Conservation (phyloP, 805 yeast species). For the Tanozyma kutaoensis region DNA sequence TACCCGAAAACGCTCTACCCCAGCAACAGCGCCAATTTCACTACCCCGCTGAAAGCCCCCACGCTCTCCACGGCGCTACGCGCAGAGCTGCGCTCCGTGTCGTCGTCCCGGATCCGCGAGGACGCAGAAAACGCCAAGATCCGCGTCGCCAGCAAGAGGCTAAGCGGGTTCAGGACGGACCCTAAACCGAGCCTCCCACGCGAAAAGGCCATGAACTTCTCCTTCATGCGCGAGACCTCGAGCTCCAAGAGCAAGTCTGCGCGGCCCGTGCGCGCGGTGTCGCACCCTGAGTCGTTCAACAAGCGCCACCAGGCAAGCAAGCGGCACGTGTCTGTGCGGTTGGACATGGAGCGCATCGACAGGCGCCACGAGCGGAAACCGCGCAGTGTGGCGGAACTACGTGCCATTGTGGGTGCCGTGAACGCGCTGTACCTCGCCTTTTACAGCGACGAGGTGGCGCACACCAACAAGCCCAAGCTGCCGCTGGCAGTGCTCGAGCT, state of each 20-base stretch:
- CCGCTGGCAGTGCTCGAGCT: too few relatives aligned
- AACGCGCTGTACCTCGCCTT: too few relatives aligned
- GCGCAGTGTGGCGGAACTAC: too few relatives aligned
- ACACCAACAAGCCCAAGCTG: too few relatives aligned
- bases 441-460: too few relatives aligned
- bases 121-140: conserved; percentile 2
- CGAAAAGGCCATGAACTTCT: too few relatives aligned
- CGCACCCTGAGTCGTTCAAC: conserved; percentile 5
- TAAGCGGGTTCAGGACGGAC: too few relatives aligned
- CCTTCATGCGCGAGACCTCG: conserved; percentile 28
- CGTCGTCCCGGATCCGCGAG: conserved; percentile 1
- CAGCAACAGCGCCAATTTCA: conserved; percentile 3
- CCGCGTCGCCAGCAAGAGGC: too few relatives aligned
- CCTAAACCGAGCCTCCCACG: too few relatives aligned
- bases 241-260: conserved; percentile 21
- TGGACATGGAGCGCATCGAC: background rate
- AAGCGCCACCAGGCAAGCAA: conserved; percentile 4
- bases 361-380: conserved; percentile 3
- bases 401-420: too few relatives aligned
- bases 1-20: conserved; percentile 4
- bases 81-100: conserved; percentile 7
- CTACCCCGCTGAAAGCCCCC: conserved; percentile 10
- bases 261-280: conserved; percentile 2
- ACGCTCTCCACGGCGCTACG: conserved; percentile 9
- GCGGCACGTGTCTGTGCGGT: too few relatives aligned